Conservation (phyloP, 805 yeast species). For the Nakazawaea populi region DNA sequence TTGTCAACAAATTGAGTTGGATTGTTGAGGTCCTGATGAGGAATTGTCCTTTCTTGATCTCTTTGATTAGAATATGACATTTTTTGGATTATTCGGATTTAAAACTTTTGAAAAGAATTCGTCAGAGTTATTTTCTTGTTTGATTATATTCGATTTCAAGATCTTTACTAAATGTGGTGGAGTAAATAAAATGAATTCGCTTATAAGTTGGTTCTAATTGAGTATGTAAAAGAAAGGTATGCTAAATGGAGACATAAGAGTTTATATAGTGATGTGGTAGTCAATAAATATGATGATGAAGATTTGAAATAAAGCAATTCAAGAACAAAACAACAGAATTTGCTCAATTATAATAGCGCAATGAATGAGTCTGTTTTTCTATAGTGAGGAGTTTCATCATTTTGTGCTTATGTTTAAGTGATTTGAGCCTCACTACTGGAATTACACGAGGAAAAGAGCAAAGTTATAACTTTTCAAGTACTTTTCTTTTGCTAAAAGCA, state of each 20-base stretch:
- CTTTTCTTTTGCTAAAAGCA: not conserved
- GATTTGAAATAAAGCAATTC: not conserved
- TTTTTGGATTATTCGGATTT: not conserved
- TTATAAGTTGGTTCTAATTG: not conserved
- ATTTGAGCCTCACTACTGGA: not conserved
- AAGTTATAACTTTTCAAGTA: not conserved
- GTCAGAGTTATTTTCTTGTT: too few relatives aligned
- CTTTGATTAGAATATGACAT: not conserved
- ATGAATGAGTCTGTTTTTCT: too few relatives aligned
- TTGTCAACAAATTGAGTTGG: not conserved
- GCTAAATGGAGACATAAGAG: too few relatives aligned
- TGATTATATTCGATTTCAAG: not conserved
- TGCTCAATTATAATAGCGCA: too few relatives aligned
- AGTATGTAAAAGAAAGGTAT: not conserved
- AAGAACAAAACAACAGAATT: too few relatives aligned
- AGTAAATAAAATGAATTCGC: not conserved
- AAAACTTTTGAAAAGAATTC: too few relatives aligned
- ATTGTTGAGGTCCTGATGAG: not conserved
- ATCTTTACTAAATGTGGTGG: not conserved
- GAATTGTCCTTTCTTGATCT: not conserved
- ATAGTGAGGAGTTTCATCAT: not conserved
- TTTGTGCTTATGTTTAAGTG: not conserved
- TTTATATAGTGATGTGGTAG: not conserved
- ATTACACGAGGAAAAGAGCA: not conserved
- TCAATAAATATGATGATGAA: not conserved